These are phyloP conservation scores for Boletus insuetus DNA, from an alignment of 768 basidiomycete genomes.

Conservation along the genomic window DNA sequence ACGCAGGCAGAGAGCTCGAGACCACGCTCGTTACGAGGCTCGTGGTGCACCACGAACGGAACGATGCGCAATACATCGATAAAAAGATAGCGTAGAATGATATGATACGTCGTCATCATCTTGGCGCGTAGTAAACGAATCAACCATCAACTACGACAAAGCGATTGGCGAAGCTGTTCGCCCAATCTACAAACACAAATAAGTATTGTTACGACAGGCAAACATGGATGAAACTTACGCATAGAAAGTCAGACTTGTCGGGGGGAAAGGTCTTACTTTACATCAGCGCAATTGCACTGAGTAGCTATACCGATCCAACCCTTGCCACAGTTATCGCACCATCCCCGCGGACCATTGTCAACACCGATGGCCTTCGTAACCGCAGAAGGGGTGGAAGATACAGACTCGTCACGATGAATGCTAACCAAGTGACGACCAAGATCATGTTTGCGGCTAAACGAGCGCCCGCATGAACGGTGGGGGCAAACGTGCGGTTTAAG, in stretches of 20 bases:
- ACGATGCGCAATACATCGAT: constrained; percentile 64
- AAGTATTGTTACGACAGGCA: background rate
- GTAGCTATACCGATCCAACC: constrained; percentile 54
- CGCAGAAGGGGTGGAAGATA: constrained; percentile 40
- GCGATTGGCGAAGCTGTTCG: constrained; percentile 37
- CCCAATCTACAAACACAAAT: constrained; percentile 25
- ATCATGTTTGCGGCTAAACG: constrained; percentile 94
- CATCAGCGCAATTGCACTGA: constrained; percentile 61
- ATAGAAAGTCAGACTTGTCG: constrained; percentile 22
- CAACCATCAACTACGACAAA: constrained; percentile 40
- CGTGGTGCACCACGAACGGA: constrained; percentile 51
- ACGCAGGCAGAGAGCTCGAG: constrained; percentile 42
- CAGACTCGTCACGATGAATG: constrained; percentile 72
- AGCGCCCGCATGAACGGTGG: constrained; percentile 80
- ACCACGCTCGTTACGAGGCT: constrained; percentile 67
- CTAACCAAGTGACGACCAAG: constrained; percentile 85
- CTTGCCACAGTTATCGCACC: constrained; percentile 77
- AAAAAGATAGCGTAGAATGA: constrained; percentile 37
- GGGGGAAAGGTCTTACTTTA: constrained; percentile 48
- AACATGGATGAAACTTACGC: constrained; percentile 19
- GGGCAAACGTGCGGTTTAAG: constrained; percentile 88
- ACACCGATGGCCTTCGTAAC: constrained; percentile 61
- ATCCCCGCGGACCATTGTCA: constrained; percentile 55
- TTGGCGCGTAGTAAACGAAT: constrained; percentile 33
- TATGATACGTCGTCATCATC: constrained; percentile 34